A percentile compares a stretch with the other conserved stretches of the same genome.
These are phyloP conservation scores for Ophiostoma pallidulum DNA, from an alignment of 2,329 filamentous ascomycete species.

Conservation along the genomic window DNA sequence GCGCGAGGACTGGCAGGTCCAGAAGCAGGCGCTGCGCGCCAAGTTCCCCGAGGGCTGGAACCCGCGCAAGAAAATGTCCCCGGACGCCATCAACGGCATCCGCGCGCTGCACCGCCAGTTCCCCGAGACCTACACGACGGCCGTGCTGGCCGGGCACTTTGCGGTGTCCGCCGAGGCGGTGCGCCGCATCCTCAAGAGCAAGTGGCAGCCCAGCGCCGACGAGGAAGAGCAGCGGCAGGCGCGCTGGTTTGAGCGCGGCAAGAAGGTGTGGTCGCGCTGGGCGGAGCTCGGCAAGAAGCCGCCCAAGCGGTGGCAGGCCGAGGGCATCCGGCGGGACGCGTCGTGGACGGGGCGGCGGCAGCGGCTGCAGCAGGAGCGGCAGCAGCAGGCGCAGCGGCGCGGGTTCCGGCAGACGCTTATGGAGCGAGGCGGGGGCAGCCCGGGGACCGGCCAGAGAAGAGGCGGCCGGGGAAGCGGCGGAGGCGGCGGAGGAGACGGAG, in stretches of 20 bases:
- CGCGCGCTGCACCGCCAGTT: slow-evolving; percentile 70
- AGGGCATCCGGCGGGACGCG: slow-evolving; percentile 28
- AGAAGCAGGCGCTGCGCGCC: slow-evolving; percentile 63
- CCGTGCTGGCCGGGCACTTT: slow-evolving; percentile 66
- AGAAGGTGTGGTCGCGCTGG: slow-evolving; percentile 49
- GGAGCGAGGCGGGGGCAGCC: neutral
- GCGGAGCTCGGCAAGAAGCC: slow-evolving; percentile 54
- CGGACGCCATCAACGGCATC: slow-evolving; percentile 86
- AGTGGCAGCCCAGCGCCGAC: slow-evolving; percentile 54
- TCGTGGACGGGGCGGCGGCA: slow-evolving; percentile 14
- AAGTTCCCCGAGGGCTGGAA: slow-evolving; percentile 80
- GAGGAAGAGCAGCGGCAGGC: slow-evolving; percentile 49
- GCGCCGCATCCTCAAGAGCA: slow-evolving; percentile 72
- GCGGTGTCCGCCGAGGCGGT: slow-evolving; percentile 81
- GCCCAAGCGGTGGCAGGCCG: slow-evolving; percentile 48
- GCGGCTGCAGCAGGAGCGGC: slow-evolving; percentile 3
- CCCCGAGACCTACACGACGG: slow-evolving; percentile 66
- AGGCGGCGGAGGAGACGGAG: neutral
- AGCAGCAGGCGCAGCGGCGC: neutral
- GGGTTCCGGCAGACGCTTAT: neutral
- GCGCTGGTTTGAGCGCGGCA: slow-evolving; percentile 53
- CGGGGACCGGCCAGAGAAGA: too few relatives aligned
- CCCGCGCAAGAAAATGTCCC: slow-evolving; percentile 78
- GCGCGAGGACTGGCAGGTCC: slow-evolving; percentile 52
- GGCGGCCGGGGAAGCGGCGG: too few relatives aligned